Conservation (phyloP, 257 asterid species). For the Dorcoceras hygrometricum region DNA sequence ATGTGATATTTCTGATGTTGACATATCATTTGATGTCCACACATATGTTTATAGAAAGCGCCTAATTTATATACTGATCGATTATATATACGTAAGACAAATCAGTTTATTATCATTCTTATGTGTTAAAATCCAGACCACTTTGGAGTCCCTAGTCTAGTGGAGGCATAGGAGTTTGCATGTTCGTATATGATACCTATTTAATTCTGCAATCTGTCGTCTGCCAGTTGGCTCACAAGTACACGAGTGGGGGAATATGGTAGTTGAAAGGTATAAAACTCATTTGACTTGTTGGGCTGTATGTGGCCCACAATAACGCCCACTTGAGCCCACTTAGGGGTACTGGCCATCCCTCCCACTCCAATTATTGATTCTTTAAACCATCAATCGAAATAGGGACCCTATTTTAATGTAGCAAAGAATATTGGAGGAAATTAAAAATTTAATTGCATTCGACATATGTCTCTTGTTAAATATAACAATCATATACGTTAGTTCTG, state of each 20-base stretch:
- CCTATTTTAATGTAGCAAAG: background rate
- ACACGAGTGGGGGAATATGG: conserved; percentile 2
- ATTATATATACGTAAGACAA: too few species aligned
- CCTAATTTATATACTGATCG: too few species aligned
- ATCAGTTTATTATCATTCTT: too few species aligned
- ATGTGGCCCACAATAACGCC: conserved; percentile 32
- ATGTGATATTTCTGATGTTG: too few species aligned
- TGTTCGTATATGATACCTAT: background rate
- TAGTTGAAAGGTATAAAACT: conserved; percentile 18
- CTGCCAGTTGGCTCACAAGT: background rate
- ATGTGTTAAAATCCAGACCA: background rate
- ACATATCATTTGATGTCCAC: too few species aligned
- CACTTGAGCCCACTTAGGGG: conserved; percentile 25
- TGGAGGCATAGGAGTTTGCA: background rate
- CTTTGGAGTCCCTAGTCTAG: background rate
- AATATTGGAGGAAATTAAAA: background rate
- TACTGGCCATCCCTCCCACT: conserved; percentile 12
- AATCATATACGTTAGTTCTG: background rate
- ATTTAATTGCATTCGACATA: background rate
- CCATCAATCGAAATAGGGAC: background rate
- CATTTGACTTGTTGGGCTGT: conserved; percentile 5
- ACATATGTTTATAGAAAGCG: too few species aligned
- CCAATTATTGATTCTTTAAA: conserved; percentile 8
- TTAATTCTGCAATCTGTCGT: background rate
- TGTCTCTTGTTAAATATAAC: background rate